Base-by-base conservation (phyloP, 352 stramenopile genomes). In the Peronospora farinosa region DNA sequence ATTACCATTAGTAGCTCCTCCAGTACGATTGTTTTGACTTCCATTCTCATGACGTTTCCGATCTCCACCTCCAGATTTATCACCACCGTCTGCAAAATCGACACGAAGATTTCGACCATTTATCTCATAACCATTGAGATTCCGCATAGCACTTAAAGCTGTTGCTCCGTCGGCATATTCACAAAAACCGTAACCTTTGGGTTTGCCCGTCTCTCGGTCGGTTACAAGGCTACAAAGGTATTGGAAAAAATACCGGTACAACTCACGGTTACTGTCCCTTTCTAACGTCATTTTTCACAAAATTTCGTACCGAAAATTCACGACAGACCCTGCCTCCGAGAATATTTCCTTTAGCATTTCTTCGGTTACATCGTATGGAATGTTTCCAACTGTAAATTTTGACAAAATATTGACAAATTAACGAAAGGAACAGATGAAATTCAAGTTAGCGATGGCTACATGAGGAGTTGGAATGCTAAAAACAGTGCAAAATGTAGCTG, bases 271-370 rank as follows among this genome's bases (percentile, higher is more conserved):
- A 4, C 19, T 39, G 1, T 31, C 37, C 12, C 6, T 7, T 2
- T 32, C 12, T 32, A n/a, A 12, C 28, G 10, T 5, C 15, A 23
- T 51, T 55, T 40, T 32, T n/a, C n/a, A n/a, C 9, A 11, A 32
- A 39, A 9, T 4, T 13, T 51, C 64, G 43, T 36, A 93, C 82
- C 82, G 75, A 49, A 93, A 93, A 54, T 88, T 93, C 46, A 93
- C 56, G 41, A 93, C 82, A 6, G 75, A 80, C 19, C 82, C 82
- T 11, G 78, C 82, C 44, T 86, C 79, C 8, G 82, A 91, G 67
- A 93, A 93, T 45, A 93, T 86, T 58, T 93, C 79, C 54, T 84
- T 84, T 32, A 93, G 79, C 78, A 79, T 79, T 8, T 93, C 82
- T 39, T 93, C 82, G 10, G 82, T 87, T 37, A 93, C 82, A 74